Percentiles rank a stretch among this genome's conserved stretches.
phyloP scores from a whole-genome alignment of 2,329 filamentous ascomycete genomes.

The Mariannaea elegans region DNA sequence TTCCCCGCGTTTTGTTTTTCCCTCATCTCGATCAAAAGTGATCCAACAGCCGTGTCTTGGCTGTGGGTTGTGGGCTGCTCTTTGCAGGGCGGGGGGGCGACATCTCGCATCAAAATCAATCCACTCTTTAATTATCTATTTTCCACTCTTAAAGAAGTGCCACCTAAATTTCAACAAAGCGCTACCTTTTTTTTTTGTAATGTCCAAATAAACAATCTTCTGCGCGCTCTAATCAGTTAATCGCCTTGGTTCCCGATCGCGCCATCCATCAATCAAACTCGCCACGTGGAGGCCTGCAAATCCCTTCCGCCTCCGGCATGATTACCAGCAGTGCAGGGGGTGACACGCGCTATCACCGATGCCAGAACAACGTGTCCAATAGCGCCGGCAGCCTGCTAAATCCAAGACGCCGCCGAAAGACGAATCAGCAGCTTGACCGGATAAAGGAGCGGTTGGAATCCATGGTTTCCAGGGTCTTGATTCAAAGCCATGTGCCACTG shows the following conservation, averaged over 20 bases:
- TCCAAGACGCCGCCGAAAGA: background rate
- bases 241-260: background rate
- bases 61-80: slow-evolving; percentile 8
- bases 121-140: background rate
- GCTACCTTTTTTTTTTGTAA: background rate
- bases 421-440: background rate
- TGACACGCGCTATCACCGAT: slow-evolving; percentile 11
- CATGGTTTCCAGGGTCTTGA: background rate
- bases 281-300: slow-evolving; percentile 17
- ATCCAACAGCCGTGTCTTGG: slow-evolving; percentile 7
- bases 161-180: no score
- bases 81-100: background rate
- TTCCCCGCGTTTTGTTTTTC: slow-evolving; percentile 15
- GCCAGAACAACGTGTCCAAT: background rate
- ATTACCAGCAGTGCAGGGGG: slow-evolving; percentile 4
- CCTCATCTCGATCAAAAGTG: background rate
- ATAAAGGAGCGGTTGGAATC: background rate
- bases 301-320: slow-evolving; percentile 11
- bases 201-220: background rate
- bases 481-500: background rate
- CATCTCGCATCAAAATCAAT: no score
- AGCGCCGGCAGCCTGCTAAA: background rate
- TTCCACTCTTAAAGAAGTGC: no score
- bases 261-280: background rate
- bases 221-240: background rate